Percentiles rank a stretch among this genome's conserved stretches.
Conservation (phyloP, 2,329 filamentous ascomycete genomes). For the Metarhizium brunneum region DNA sequence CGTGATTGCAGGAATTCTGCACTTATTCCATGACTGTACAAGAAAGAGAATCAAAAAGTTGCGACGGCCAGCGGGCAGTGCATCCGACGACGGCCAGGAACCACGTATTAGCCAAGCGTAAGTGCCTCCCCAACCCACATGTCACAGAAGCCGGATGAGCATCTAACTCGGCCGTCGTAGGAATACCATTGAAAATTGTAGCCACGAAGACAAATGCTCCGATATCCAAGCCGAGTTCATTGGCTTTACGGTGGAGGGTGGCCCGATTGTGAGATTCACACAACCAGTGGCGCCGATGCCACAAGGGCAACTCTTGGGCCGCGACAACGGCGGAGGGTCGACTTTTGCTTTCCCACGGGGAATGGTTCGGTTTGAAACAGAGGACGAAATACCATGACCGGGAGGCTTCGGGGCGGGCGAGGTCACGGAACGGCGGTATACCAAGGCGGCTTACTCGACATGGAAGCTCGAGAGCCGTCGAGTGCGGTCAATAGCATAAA, state of each 20-base stretch:
- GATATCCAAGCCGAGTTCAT: slow-evolving; percentile 27
- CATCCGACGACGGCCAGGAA: slow-evolving; percentile 16
- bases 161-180: slow-evolving; percentile 1
- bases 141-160: not conserved
- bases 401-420: not conserved
- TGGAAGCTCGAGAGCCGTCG: too few species aligned
- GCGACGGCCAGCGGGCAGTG: slow-evolving; percentile 13
- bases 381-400: slow-evolving; percentile 2
- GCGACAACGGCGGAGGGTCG: slow-evolving; percentile 23
- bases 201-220: slow-evolving; percentile 23
- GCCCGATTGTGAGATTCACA: slow-evolving; percentile 35
- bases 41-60: slow-evolving; percentile 25
- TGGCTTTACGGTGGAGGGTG: slow-evolving; percentile 35
- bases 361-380: slow-evolving; percentile 21
- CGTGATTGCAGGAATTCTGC: slow-evolving; percentile 45
- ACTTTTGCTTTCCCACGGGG: slow-evolving; percentile 30
- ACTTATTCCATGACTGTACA: slow-evolving; percentile 35
- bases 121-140: slow-evolving; percentile 7
- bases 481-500: too few species aligned
- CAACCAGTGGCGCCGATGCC: slow-evolving; percentile 21
- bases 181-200: slow-evolving; percentile 27
- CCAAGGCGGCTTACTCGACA: too few species aligned
- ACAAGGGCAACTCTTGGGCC: slow-evolving; percentile 27
- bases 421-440: not conserved
- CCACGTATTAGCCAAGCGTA: slow-evolving; percentile 36